Percentiles rank a stretch among this genome's conserved stretches.
Conservation (phyloP, 176 grass and related monocot species). For the Lolium perenne region DNA sequence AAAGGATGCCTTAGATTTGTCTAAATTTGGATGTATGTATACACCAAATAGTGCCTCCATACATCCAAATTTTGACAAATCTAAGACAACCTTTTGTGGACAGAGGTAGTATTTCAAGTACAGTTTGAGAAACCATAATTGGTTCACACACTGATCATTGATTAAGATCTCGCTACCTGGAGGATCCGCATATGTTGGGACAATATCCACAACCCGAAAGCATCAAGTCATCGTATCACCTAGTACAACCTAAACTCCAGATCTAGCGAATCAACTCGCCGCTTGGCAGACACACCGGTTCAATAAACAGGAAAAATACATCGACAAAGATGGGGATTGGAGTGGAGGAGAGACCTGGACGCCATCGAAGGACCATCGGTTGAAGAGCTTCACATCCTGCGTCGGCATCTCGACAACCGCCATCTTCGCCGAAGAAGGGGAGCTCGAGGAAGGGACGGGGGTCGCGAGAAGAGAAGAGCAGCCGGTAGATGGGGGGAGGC, state of each 20-base stretch:
- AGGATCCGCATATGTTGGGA: not conserved
- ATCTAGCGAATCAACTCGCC: not conserved
- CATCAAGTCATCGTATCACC: not conserved
- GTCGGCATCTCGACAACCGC: constrained; percentile 25
- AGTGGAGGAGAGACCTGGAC: constrained; percentile 25
- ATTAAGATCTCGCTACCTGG: not conserved
- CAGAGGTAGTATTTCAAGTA: not conserved
- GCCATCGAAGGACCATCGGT: constrained; percentile 41
- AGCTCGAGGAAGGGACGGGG: not conserved
- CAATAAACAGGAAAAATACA: not conserved
- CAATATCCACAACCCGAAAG: not conserved
- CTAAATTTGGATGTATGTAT: no score
- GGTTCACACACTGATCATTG: not conserved
- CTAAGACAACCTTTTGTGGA: no score
- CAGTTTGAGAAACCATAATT: not conserved
- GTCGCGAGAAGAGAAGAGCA: not conserved
- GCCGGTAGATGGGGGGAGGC: not conserved
- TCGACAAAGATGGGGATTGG: not conserved
- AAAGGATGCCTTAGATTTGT: no score
- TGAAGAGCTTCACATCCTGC: constrained; percentile 44
- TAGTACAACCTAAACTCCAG: not conserved
- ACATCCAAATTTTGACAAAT: no score
- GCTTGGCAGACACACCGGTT: not conserved
- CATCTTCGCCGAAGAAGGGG: not conserved
- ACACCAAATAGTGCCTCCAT: no score